Percentiles rank a stretch among this genome's conserved stretches.
Evolutionary conservation across 1,139 yeast species (phyloP).

Genomic region (Hansenula anomala): DNA sequence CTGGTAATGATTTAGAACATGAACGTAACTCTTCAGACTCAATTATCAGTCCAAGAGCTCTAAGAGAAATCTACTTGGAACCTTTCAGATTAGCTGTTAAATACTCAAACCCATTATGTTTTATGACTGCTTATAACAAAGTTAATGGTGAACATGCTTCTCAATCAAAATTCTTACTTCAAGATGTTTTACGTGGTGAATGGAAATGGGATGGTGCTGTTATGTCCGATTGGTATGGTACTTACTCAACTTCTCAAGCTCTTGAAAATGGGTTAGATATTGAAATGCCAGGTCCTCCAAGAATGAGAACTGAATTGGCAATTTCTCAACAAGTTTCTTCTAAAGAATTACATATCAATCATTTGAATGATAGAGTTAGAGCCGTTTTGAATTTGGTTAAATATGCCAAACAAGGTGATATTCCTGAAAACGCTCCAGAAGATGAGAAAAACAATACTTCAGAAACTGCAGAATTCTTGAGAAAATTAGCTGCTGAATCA

Average conservation of each 20-base stretch:
- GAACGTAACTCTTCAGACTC: conserved; percentile 46
- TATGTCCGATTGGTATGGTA: conserved; percentile 64
- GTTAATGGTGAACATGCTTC: conserved; percentile 55
- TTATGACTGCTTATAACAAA: conserved; percentile 60
- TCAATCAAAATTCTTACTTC: conserved; percentile 37
- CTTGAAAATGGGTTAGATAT: conserved; percentile 54
- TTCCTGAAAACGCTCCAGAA: conserved; percentile 30
- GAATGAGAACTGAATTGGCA: conserved; percentile 37
- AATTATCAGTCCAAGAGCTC: conserved; percentile 49
- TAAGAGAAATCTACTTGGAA: conserved; percentile 54
- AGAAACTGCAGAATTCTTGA: conserved; percentile 39
- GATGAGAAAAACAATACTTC: conserved; percentile 35
- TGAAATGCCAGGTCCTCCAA: conserved; percentile 62
- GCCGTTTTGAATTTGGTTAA: conserved; percentile 43
- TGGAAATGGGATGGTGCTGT: conserved; percentile 53
- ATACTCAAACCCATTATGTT: conserved; percentile 40
- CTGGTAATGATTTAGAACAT: conserved; percentile 57
- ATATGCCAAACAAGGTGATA: conserved; percentile 36
- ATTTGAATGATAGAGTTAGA: conserved; percentile 38
- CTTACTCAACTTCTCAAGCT: conserved; percentile 43
- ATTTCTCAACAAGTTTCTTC: conserved; percentile 34
- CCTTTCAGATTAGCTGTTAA: conserved; percentile 59
- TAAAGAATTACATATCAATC: conserved; percentile 24
- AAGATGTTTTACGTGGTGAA: conserved; percentile 44
- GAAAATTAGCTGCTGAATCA: conserved; percentile 46